These are phyloP conservation scores for Solanum pimpinellifolium DNA, from an alignment of 257 asterid species.

Conservation along the genomic window DNA sequence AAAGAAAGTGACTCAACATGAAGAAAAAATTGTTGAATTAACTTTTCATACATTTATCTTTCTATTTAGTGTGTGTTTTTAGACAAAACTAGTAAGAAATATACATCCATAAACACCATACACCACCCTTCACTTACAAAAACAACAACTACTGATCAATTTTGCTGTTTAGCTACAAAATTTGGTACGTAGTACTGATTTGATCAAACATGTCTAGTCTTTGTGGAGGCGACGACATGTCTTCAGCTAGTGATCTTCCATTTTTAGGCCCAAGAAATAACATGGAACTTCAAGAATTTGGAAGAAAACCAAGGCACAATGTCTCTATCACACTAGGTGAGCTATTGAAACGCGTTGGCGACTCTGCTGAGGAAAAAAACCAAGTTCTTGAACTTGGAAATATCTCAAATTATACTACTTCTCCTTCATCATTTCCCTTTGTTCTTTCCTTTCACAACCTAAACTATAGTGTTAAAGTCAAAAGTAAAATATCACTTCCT, in stretches of 20 bases:
- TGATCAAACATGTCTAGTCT: neutral
- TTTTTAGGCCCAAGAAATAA: slow-evolving; percentile 50
- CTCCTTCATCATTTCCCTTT: slow-evolving; percentile 14
- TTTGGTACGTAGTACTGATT: neutral
- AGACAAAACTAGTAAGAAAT: neutral
- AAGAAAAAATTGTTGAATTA: neutral
- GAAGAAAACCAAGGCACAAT: slow-evolving; percentile 30
- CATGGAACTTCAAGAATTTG: slow-evolving; percentile 52
- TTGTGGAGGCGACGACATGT: slow-evolving; percentile 16
- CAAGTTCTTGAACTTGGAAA: neutral
- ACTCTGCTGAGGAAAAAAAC: slow-evolving; percentile 7
- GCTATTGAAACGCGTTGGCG: slow-evolving; percentile 45
- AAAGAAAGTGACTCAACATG: neutral
- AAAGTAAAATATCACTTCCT: neutral
- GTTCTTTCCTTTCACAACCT: slow-evolving; percentile 24
- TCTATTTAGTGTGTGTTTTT: neutral
- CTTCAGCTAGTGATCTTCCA: slow-evolving; percentile 52
- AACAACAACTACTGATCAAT: neutral
- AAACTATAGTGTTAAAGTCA: slow-evolving; percentile 20
- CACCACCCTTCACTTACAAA: neutral
- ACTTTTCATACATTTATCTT: neutral
- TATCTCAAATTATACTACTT: neutral
- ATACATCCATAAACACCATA: neutral
- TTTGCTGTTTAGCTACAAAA: neutral
- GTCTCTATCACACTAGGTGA: slow-evolving; percentile 52